Evolutionary conservation across 495 filamentous ascomycete genomes (phyloP).

Genomic region (Podospora bellae-mahoneyi): DNA sequence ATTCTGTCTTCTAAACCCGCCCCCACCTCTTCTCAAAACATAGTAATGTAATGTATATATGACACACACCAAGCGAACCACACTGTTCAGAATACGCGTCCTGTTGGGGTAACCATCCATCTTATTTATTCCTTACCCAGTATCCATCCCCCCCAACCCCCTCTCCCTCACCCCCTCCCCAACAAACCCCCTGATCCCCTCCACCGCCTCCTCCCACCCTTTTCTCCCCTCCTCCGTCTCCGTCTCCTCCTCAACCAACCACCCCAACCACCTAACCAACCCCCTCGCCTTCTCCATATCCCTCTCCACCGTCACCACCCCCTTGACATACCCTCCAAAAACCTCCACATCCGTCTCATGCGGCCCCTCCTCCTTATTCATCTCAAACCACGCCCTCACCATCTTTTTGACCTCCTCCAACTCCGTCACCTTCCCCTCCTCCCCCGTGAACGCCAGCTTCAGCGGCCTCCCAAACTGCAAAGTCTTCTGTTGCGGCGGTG

Average conservation of each 20-base stretch:
- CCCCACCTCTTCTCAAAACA: too few species aligned
- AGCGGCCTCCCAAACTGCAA: slow-evolving; percentile 38
- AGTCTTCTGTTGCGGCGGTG: slow-evolving; percentile 29
- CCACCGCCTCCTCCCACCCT: slow-evolving; percentile 50
- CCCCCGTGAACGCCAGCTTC: slow-evolving; percentile 33
- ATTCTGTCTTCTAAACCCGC: too few species aligned
- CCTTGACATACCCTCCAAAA: slow-evolving; percentile 62
- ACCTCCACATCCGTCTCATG: slow-evolving; percentile 73
- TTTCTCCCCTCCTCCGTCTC: slow-evolving; percentile 27
- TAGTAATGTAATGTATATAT: too few species aligned
- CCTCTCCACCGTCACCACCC: slow-evolving; percentile 67
- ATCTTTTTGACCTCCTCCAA: slow-evolving; percentile 38
- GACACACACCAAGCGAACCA: too few species aligned
- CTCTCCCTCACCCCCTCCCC: slow-evolving; percentile 58
- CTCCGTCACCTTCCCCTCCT: slow-evolving; percentile 27
- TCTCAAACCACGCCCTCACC: slow-evolving; percentile 63
- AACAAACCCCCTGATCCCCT: slow-evolving; percentile 54
- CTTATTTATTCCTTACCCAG: slow-evolving; percentile 24
- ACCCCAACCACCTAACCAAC: slow-evolving; percentile 63
- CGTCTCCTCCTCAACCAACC: slow-evolving; percentile 58
- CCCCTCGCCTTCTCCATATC: slow-evolving; percentile 55
- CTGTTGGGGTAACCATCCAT: too few species aligned
- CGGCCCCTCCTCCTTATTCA: slow-evolving; percentile 65
- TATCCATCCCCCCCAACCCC: slow-evolving; percentile 61
- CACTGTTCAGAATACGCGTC: too few species aligned